Base-by-base conservation (phyloP, 23 red algal genomes). In the Gracilaria domingensis region DNA sequence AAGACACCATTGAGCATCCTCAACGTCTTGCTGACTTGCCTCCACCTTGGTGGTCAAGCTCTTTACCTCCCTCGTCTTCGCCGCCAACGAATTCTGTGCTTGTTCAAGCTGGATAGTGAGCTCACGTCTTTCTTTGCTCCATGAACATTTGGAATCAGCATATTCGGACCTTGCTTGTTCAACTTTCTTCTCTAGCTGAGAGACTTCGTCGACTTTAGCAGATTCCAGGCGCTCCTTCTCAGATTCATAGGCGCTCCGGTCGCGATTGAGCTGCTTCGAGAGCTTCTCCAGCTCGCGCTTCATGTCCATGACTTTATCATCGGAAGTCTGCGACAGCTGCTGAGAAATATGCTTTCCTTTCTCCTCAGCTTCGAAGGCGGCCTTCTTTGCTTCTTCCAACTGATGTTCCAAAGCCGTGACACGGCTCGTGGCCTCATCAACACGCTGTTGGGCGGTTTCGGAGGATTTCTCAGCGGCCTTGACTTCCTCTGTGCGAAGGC, bases 1-100 rank as follows among this genome's bases (percentile, higher is more conserved):
- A 60, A 89, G 86, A 20, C 77, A 73, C 86, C 86, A 89, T 9
- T 89, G 79, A 12, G 74, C 49, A 42, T 89, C 86, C 17, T 89
- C 86, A 14, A 89, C 74, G 59, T 89, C 86, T 14, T 78, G 72
- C 21, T 70, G 69, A 38, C 62, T 70, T 39, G 72, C 86, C 12
- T 79, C 74, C 23, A 89, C 51, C 72, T 89, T 89, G 18, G 40
- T 66, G 12, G 47, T 80, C 57, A 79, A 50, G 56, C 72, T 79
- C 47, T 80, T 78, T 4, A 89, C 35, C 61, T 89, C 86, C 36
- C 86, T 61, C 38, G 69, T 54, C 86, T 80, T 89, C 16, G 50
- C 72, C 13, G 48, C 55, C 6, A 79, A 28, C 14, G 86, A 62
- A n/a, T 80, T 70, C 74, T 89, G 86, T 11, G 86, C 70, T 66